Conservation (phyloP, 176 grass and related monocot species). For the Avena sativa region DNA sequence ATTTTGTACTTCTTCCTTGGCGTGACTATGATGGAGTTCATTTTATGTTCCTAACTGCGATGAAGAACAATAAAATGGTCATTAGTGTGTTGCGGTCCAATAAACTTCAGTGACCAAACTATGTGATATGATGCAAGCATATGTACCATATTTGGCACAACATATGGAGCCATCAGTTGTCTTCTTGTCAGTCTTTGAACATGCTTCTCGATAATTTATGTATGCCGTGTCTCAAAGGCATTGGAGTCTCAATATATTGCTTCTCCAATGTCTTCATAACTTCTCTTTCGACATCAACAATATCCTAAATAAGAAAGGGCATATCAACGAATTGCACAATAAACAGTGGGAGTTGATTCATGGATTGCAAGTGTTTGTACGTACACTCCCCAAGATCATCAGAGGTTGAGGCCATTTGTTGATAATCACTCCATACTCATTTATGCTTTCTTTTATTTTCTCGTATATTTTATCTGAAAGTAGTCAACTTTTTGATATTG, state of each 20-base stretch:
- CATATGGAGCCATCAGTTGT: slow-evolving; percentile 66
- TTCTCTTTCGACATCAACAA: slow-evolving; percentile 87
- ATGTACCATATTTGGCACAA: slow-evolving; percentile 60
- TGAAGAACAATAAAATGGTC: slow-evolving; percentile 12
- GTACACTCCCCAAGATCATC: slow-evolving; percentile 80
- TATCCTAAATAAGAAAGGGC: slow-evolving; percentile 54
- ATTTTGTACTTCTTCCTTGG: slow-evolving; percentile 94
- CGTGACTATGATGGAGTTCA: slow-evolving; percentile 86
- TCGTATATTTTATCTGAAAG: slow-evolving; percentile 84
- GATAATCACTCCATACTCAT: slow-evolving; percentile 87
- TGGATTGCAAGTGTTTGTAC: not conserved
- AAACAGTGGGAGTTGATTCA: not conserved
- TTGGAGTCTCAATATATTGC: slow-evolving; percentile 68
- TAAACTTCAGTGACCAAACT: not conserved
- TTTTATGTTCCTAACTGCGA: slow-evolving; percentile 92
- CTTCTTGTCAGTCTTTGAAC: slow-evolving; percentile 87
- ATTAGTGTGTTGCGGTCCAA: not conserved
- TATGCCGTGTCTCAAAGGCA: slow-evolving; percentile 83
- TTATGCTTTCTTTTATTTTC: slow-evolving; percentile 83
- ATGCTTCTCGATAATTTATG: slow-evolving; percentile 84
- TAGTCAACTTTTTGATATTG: slow-evolving; percentile 61
- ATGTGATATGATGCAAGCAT: slow-evolving; percentile 23
- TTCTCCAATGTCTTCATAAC: slow-evolving; percentile 79
- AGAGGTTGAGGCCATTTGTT: slow-evolving; percentile 94
- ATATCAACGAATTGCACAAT: slow-evolving; percentile 9